Evolutionary conservation across 495 filamentous ascomycete genomes (phyloP).

Genomic region (Penicillium fimorum): DNA sequence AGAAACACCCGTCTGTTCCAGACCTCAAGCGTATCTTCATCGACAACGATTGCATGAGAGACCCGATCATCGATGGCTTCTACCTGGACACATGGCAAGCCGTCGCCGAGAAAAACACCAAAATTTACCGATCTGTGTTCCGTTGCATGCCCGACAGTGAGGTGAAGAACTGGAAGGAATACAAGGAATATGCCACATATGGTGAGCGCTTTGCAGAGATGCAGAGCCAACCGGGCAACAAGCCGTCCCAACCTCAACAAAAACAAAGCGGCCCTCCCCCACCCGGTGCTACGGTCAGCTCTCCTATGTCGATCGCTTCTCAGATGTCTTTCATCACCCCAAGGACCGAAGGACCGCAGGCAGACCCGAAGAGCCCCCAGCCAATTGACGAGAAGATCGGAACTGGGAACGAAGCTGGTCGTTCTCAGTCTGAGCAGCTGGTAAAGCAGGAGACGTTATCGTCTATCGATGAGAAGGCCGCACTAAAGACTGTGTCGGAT

Average conservation of each 20-base stretch:
- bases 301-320: slow-evolving; percentile 25
- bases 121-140: slow-evolving; percentile 89
- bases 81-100: slow-evolving; percentile 83
- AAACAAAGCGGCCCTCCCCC: slow-evolving; percentile 39
- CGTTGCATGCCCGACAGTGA: slow-evolving; percentile 95
- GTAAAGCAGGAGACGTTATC: slow-evolving; percentile 31
- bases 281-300: slow-evolving; percentile 18
- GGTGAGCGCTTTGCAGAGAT: slow-evolving; percentile 73
- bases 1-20: slow-evolving; percentile 56
- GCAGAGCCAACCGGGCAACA: slow-evolving; percentile 52
- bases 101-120: slow-evolving; percentile 93
- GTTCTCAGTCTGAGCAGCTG: slow-evolving; percentile 24
- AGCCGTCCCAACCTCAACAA: slow-evolving; percentile 36
- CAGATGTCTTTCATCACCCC: slow-evolving; percentile 19
- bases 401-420: slow-evolving; percentile 16
- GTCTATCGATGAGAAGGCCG: slow-evolving; percentile 45
- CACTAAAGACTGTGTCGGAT: slow-evolving; percentile 32
- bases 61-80: slow-evolving; percentile 81
- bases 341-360: slow-evolving; percentile 21
- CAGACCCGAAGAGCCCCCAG: slow-evolving; percentile 24
- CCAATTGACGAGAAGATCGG: slow-evolving; percentile 32
- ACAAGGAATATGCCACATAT: slow-evolving; percentile 83
- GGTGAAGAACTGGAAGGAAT: slow-evolving; percentile 90
- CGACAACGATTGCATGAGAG: slow-evolving; percentile 69
- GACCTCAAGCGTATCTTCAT: slow-evolving; percentile 66